These are phyloP conservation scores for Neurospora tetrasperma DNA, from an alignment of 495 filamentous ascomycete genomes.

Conservation along the genomic window DNA sequence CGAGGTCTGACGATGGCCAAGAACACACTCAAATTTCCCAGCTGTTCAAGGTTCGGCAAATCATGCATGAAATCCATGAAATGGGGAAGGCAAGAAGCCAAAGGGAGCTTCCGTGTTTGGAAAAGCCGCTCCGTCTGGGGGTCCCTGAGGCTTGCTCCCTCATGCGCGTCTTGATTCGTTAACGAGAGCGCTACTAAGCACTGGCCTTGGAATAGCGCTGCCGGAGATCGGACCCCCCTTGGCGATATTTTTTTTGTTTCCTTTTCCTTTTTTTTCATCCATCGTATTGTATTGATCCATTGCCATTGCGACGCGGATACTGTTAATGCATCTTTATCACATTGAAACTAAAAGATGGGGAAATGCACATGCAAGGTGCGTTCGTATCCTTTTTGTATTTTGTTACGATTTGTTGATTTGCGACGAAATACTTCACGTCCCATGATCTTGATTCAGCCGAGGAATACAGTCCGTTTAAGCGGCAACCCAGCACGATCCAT, in stretches of 20 bases:
- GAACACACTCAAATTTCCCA: neutral
- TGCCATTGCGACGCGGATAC: neutral
- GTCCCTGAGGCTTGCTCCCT: too few species aligned
- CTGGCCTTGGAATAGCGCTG: too few species aligned
- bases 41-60: neutral
- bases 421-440: too few species aligned
- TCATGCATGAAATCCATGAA: neutral
- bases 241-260: neutral
- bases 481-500: too few species aligned
- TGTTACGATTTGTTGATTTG: too few species aligned
- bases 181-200: too few species aligned
- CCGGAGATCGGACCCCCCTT: neutral
- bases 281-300: neutral
- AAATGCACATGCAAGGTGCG: neutral
- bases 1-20: neutral
- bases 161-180: too few species aligned
- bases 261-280: neutral
- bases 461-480: too few species aligned
- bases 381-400: too few species aligned
- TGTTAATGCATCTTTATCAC: neutral
- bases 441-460: too few species aligned
- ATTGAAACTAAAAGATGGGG: neutral
- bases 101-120: too few species aligned
- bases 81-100: neutral
- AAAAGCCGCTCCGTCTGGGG: too few species aligned